These are phyloP conservation scores for Taphrina pruni DNA, from an alignment of 1,139 yeast genomes.

Conservation along the genomic window DNA sequence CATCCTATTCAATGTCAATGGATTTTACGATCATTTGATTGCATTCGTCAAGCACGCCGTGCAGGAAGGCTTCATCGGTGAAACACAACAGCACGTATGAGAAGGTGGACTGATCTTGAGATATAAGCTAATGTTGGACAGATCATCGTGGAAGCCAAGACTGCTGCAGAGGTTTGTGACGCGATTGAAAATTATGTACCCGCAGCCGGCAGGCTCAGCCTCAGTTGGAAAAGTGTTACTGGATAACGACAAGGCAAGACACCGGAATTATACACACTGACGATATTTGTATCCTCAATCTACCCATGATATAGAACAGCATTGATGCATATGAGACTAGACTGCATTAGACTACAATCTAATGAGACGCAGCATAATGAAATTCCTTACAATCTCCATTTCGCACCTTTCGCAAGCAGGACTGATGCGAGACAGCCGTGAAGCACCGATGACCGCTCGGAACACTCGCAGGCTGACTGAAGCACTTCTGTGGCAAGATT, in stretches of 20 bases:
- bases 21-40: slow-evolving; percentile 76
- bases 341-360: slow-evolving; percentile 1
- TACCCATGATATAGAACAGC: not conserved
- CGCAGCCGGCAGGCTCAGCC: slow-evolving; percentile 77
- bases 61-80: slow-evolving; percentile 69
- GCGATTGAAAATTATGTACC: slow-evolving; percentile 65
- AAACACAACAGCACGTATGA: slow-evolving; percentile 62
- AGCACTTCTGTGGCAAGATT: too few species aligned
- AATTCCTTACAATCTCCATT: not conserved
- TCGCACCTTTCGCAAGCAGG: not conserved
- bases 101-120: not conserved
- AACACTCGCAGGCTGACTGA: too few species aligned
- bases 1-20: slow-evolving; percentile 75
- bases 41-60: slow-evolving; percentile 58
- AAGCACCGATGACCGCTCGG: too few species aligned
- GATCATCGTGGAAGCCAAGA: slow-evolving; percentile 68
- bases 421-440: not conserved
- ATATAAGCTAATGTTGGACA: not conserved
- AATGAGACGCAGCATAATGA: not conserved
- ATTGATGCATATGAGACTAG: not conserved
- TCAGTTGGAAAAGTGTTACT: slow-evolving; percentile 62
- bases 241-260: not conserved
- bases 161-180: slow-evolving; percentile 63
- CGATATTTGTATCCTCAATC: too few species aligned
- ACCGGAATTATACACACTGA: not conserved